A percentile compares a stretch with the other conserved stretches of the same genome.
Conservation (phyloP, 1,139 yeast species). For the Debaryomyces nepalensis region DNA sequence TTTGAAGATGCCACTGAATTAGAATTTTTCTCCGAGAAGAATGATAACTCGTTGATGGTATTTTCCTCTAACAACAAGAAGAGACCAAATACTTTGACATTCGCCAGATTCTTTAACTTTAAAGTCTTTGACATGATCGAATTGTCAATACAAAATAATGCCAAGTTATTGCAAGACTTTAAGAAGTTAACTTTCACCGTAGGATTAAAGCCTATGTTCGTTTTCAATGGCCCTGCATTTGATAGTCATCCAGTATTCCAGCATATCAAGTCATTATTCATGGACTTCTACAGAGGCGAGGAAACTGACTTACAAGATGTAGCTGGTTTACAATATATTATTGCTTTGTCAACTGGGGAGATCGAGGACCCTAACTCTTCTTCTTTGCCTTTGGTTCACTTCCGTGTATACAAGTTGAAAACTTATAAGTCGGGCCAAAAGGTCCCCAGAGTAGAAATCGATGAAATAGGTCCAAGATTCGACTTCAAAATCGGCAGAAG, state of each 20-base stretch:
- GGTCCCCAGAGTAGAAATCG: constrained; percentile 90
- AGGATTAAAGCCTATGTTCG: constrained; percentile 94
- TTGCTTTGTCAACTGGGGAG: constrained; percentile 78
- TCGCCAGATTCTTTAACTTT: constrained; percentile 86
- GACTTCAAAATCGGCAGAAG: constrained; percentile 92
- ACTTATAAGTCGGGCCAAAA: constrained; percentile 84
- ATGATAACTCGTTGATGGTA: constrained; percentile 87
- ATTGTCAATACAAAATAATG: constrained; percentile 69
- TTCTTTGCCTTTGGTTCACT: constrained; percentile 74
- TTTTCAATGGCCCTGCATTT: constrained; percentile 90
- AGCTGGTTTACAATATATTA: constrained; percentile 90
- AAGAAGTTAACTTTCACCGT: constrained; percentile 77
- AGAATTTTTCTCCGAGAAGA: constrained; percentile 93
- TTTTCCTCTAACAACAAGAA: constrained; percentile 83
- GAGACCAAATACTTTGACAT: constrained; percentile 89
- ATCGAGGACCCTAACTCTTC: constrained; percentile 67
- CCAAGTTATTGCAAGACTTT: constrained; percentile 79
- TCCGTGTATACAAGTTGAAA: constrained; percentile 87
- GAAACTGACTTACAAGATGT: constrained; percentile 86
- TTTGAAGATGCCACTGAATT: constrained; percentile 88
- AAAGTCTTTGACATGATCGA: constrained; percentile 95
- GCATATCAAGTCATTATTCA: constrained; percentile 83
- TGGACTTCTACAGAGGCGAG: constrained; percentile 92
- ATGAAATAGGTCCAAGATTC: constrained; percentile 94
- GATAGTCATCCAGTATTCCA: constrained; percentile 86